Percentiles rank a stretch among this genome's conserved stretches.
phyloP scores from a whole-genome alignment of 2,329 filamentous ascomycete genomes.

The Fusarium sp. region DNA sequence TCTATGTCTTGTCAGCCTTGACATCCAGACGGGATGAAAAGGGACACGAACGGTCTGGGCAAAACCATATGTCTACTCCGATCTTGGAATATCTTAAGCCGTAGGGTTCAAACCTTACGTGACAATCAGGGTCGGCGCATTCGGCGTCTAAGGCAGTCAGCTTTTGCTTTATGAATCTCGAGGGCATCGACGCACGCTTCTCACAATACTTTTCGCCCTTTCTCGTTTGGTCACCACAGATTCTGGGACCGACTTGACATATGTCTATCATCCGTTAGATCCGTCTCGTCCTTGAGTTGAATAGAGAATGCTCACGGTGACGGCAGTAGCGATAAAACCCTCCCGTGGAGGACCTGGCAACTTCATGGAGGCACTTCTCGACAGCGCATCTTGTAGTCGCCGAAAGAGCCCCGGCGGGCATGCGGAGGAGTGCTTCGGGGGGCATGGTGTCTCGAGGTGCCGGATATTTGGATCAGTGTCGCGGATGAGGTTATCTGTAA shows the following conservation, averaged over 20 bases:
- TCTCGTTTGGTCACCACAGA: background rate
- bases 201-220: background rate
- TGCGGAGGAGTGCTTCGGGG: background rate
- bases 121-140: conserved; percentile 5
- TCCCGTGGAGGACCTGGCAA: background rate
- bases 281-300: background rate
- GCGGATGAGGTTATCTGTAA: background rate
- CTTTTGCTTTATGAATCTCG: background rate
- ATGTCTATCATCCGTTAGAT: background rate
- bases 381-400: too few relatives aligned
- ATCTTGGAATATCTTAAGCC: conserved; percentile 2
- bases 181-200: background rate
- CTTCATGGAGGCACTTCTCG: too few relatives aligned
- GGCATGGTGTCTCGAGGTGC: background rate
- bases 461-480: background rate
- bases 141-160: conserved; percentile 3
- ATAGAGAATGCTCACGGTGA: background rate
- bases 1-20: conserved; percentile 5
- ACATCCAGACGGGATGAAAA: background rate
- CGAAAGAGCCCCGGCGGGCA: background rate
- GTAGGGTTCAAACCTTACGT: background rate
- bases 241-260: background rate
- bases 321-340: background rate
- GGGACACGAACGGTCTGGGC: conserved; percentile 13
- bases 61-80: background rate